Conservation (phyloP, 2,329 filamentous ascomycete genomes). For the Didymella segeticola region DNA sequence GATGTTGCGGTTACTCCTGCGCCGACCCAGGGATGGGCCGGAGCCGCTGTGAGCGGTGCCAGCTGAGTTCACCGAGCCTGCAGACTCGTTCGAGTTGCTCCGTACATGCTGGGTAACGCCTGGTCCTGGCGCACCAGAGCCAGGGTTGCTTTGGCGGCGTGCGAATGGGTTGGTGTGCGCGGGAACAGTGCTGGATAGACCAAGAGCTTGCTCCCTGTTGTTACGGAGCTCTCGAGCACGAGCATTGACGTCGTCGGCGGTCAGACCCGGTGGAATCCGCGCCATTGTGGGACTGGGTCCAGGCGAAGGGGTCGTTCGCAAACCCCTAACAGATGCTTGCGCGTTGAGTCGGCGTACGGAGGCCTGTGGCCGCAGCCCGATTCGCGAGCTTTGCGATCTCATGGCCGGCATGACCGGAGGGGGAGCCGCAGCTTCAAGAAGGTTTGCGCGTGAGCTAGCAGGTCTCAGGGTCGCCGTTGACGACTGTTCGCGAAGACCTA, state of each 20-base stretch:
- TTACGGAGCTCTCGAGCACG: constrained; percentile 48
- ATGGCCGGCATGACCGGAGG: constrained; percentile 25
- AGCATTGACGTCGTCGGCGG: constrained; percentile 43
- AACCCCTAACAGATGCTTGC: constrained; percentile 46
- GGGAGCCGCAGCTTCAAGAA: constrained; percentile 36
- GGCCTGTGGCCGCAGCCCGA: constrained; percentile 45
- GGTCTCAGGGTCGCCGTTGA: constrained; percentile 49
- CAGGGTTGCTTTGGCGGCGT: constrained; percentile 36
- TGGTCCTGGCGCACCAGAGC: constrained; percentile 19
- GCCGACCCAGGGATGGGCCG: constrained; percentile 40
- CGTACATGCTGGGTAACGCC: constrained; percentile 33
- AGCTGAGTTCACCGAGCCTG: constrained; percentile 39
- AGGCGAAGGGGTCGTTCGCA: constrained; percentile 44
- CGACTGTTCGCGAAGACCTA: constrained; percentile 47
- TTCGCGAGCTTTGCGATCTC: constrained; percentile 46
- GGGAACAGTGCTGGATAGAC: constrained; percentile 33
- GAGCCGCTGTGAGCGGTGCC: constrained; percentile 34
- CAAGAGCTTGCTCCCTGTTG: constrained; percentile 42
- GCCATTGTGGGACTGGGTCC: constrained; percentile 21
- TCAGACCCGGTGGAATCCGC: constrained; percentile 30
- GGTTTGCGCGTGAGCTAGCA: constrained; percentile 42
- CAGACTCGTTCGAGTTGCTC: constrained; percentile 45
- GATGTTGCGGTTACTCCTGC: constrained; percentile 47
- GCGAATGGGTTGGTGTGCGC: constrained; percentile 48
- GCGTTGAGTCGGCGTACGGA: constrained; percentile 45